Base-by-base conservation (phyloP, 208 protist species). In the Wallacemonas sp. region DNA sequence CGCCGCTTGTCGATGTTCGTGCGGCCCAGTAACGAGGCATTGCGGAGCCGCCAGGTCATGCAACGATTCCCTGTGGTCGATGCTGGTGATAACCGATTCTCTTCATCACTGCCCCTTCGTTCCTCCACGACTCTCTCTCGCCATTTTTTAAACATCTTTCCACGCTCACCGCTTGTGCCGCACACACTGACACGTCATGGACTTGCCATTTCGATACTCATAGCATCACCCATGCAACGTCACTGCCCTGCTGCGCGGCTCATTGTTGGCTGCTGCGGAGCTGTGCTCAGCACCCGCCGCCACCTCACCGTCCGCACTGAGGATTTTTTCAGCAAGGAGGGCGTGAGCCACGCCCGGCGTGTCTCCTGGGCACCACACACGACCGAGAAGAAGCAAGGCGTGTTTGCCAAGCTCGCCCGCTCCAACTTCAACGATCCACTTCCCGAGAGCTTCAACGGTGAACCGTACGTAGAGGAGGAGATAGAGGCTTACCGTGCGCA, bases 301-400 rank as follows among this genome's bases (percentile, higher is more conserved):
- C 15, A 19, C 54, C 81, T 94, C 26, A 81, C 85, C 17, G 89
- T 95, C 17, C 86, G 89, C 27, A 90, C 86, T 19, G 86, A 96
- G 58, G 87, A 96, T 42, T 96, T 93, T 58, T 96, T 96, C 64
- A 91, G 84, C 57, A 92, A 94, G 63, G 91, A 96, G 68, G 91
- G 78, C 0, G 67, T 94, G 21, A 94, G 87, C 54, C 91, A 96
- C 64, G 78, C 87, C 26, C 76, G 91, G n/a, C 85, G 91, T n/a
- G 81, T 96, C 27, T 90, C 80, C 17, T 96, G 91, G 91, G 79
- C 91, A 5, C 91, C 91, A 32, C 91, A 96, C 76, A 96, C 91
- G 13, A 94, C 91, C 21, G 91, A 92, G 59, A 93, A 94, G 77
- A 93, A 91, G 72, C 74, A 91, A 15, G 91, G 91, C 19, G 82